Conservation (phyloP, 164 flowering plant genomes). For the Chloranthus sessilifolius region DNA sequence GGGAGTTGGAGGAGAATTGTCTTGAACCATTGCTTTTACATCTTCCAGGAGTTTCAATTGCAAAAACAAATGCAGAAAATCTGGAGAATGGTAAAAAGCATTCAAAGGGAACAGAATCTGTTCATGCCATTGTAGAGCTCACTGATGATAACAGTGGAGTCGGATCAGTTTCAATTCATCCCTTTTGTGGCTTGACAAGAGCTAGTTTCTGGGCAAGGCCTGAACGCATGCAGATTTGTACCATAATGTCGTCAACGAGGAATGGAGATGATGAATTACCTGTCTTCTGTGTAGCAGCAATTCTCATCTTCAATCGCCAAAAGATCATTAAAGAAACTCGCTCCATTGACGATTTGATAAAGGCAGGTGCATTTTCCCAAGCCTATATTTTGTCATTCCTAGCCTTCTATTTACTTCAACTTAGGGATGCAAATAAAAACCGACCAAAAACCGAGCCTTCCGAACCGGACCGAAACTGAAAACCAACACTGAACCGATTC, state of each 20-base stretch:
- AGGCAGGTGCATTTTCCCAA: slow-evolving; percentile 37
- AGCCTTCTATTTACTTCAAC: too few species aligned
- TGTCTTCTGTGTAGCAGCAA: slow-evolving; percentile 82
- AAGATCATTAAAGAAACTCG: slow-evolving; percentile 60
- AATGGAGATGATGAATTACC: slow-evolving; percentile 71
- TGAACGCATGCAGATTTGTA: slow-evolving; percentile 33
- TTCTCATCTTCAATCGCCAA: slow-evolving; percentile 69
- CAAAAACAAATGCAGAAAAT: slow-evolving; percentile 32
- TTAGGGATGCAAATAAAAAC: too few species aligned
- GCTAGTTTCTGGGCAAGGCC: slow-evolving; percentile 54
- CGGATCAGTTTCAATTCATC: slow-evolving; percentile 34
- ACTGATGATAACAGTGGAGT: slow-evolving; percentile 28
- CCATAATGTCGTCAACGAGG: slow-evolving; percentile 33
- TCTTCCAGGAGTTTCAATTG: slow-evolving; percentile 34
- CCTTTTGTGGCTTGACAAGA: slow-evolving; percentile 76
- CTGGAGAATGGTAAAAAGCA: slow-evolving; percentile 23
- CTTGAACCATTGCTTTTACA: slow-evolving; percentile 55
- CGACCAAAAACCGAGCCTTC: too few species aligned
- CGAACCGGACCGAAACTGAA: too few species aligned
- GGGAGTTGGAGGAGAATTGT: slow-evolving; percentile 50
- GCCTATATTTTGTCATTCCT: too few species aligned
- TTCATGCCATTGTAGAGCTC: slow-evolving; percentile 29
- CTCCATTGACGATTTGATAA: slow-evolving; percentile 84
- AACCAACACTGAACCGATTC: too few species aligned
- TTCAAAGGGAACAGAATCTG: slow-evolving; percentile 30